Percentiles rank a stretch among this genome's conserved stretches.
Evolutionary conservation across 257 asterid genomes (phyloP).

Genomic region (Penstemon barbatus): DNA sequence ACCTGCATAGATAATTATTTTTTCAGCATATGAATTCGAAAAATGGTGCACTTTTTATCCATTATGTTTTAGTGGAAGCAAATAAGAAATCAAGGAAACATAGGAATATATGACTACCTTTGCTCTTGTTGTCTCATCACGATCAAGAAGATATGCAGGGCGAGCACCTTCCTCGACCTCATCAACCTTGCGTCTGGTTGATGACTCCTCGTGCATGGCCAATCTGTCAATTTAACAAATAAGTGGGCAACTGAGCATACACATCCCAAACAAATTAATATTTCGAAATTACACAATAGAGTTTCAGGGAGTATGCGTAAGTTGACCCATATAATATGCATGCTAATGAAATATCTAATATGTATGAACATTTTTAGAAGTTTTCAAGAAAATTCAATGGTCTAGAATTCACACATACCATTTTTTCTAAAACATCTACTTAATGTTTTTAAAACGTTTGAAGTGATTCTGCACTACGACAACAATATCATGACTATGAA

Average conservation of each 20-base stretch:
- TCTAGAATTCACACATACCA: too few species aligned
- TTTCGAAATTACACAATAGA: too few species aligned
- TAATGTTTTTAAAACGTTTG: too few species aligned
- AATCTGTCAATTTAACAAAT: constrained; percentile 43
- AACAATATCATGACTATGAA: too few species aligned
- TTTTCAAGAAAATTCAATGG: too few species aligned
- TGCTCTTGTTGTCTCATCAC: constrained; percentile 87
- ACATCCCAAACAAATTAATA: not conserved
- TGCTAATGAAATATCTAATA: not conserved
- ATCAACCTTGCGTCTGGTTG: constrained; percentile 80
- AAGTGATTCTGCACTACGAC: too few species aligned
- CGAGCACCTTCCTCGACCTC: constrained; percentile 84
- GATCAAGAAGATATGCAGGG: constrained; percentile 97
- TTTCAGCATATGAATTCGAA: constrained; percentile 1
- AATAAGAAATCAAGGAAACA: constrained; percentile 1
- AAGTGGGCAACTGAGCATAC: constrained; percentile 27
- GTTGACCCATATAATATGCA: not conserved
- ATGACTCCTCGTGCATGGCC: constrained; percentile 90
- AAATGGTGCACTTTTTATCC: not conserved
- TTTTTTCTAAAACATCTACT: too few species aligned
- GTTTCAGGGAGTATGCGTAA: not conserved
- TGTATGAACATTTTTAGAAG: too few species aligned
- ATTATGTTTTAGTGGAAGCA: not conserved
- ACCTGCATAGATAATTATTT: constrained; percentile 44
- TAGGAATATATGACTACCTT: constrained; percentile 48